Percentiles rank a stretch among this genome's conserved stretches.
Evolutionary conservation across 139 green algal genomes (phyloP).

Genomic region (Coccomyxa sp.): DNA sequence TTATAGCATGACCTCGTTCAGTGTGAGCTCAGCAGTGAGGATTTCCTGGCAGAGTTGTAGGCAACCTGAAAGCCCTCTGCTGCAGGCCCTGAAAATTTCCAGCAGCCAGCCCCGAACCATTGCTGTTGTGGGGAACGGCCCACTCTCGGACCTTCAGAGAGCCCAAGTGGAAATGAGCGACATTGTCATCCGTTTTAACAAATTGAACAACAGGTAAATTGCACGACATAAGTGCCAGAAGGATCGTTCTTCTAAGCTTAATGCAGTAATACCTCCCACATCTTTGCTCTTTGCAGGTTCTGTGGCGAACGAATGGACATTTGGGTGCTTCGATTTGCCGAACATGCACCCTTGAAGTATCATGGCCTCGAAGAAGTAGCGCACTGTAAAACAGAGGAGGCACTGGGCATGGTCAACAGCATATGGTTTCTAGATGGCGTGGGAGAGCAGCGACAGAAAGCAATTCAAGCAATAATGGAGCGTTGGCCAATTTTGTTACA

Average conservation of each 20-base stretch:
- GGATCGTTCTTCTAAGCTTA: no score
- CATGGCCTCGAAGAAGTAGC: slow-evolving; percentile 1
- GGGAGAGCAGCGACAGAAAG: background rate
- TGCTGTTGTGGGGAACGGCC: slow-evolving; percentile 12
- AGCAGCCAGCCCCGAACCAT: background rate
- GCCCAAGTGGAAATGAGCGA: background rate
- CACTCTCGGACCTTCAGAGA: background rate
- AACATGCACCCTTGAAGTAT: background rate
- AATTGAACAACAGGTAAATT: slow-evolving; percentile 12
- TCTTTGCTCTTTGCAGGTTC: no score
- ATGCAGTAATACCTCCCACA: no score
- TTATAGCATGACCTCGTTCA: no score
- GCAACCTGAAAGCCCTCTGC: no score
- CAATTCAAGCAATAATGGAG: background rate
- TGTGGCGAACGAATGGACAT: no score
- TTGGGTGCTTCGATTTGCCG: no score
- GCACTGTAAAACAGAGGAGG: slow-evolving; percentile 5
- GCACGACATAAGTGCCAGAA: no score
- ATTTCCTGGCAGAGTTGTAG: no score
- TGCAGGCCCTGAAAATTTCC: no score
- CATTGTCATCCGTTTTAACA: slow-evolving; percentile 9
- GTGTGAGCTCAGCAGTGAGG: no score
- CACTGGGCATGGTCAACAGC: background rate
- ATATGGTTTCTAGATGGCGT: slow-evolving; percentile 3
- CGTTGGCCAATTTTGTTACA: background rate